These are phyloP conservation scores for Suhomyces panamericanus DNA, from an alignment of 1,139 yeast genomes.

Conservation along the genomic window DNA sequence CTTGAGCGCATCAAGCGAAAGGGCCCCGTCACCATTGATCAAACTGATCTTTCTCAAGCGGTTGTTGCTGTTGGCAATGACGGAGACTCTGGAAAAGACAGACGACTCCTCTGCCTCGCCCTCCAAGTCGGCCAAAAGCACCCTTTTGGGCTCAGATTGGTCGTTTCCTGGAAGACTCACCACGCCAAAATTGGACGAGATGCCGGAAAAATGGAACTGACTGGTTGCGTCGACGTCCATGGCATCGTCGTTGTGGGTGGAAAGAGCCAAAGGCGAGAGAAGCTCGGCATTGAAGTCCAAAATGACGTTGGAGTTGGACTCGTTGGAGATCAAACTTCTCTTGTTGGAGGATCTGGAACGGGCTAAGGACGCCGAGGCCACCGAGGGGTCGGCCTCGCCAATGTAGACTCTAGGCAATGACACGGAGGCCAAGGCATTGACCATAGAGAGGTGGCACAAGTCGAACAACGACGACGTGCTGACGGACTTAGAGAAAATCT, in stretches of 20 bases:
- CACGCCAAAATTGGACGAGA: conserved; percentile 68
- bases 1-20: conserved; percentile 47
- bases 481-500: conserved; percentile 78
- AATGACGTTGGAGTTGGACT: conserved; percentile 30
- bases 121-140: conserved; percentile 67
- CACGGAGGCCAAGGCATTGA: conserved; percentile 62
- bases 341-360: conserved; percentile 49
- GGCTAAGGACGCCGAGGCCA: conserved; percentile 35
- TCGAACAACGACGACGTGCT: conserved; percentile 62
- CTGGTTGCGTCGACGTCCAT: conserved; percentile 12
- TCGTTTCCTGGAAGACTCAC: conserved; percentile 42
- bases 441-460: conserved; percentile 67
- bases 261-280: conserved; percentile 33
- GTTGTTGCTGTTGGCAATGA: conserved; percentile 29
- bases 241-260: conserved; percentile 13
- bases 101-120: conserved; percentile 76
- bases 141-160: conserved; percentile 21
- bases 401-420: conserved; percentile 67
- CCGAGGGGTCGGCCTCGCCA: conserved; percentile 38
- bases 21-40: conserved; percentile 25
- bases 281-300: conserved; percentile 29
- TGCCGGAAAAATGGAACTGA: conserved; percentile 28
- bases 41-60: conserved; percentile 19
- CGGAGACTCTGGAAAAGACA: conserved; percentile 43
- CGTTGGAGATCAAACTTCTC: conserved; percentile 25